Evolutionary conservation across 108 stramenopile genomes (phyloP).

Genomic region (Skeletonema costatum): DNA sequence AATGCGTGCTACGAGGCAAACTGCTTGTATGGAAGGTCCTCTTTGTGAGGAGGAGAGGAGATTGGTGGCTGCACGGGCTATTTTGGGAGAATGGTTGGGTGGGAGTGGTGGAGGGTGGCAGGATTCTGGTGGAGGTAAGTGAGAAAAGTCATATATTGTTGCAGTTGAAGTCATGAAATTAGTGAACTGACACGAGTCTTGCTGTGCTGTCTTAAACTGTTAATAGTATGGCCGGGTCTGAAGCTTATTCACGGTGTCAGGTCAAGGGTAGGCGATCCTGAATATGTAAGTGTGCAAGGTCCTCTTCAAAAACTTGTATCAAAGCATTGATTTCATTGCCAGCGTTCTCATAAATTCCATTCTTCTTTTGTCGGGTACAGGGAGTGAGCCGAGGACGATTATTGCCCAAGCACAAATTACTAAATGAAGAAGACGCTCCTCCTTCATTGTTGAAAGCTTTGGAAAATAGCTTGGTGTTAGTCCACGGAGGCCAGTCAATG

Average conservation of each 20-base stretch:
- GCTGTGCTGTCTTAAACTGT: background rate
- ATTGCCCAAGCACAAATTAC: constrained; percentile 51
- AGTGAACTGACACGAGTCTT: too few relatives aligned
- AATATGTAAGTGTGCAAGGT: constrained; percentile 19
- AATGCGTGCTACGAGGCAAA: constrained; percentile 56
- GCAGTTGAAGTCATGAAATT: too few relatives aligned
- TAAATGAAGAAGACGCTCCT: constrained; percentile 57
- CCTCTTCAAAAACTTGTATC: too few relatives aligned
- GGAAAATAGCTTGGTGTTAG: constrained; percentile 49
- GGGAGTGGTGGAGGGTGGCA: constrained; percentile 74
- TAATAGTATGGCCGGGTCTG: constrained; percentile 62
- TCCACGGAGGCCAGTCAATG: constrained; percentile 67
- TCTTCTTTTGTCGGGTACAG: too few relatives aligned
- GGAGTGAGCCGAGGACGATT: constrained; percentile 58
- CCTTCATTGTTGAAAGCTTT: constrained; percentile 32
- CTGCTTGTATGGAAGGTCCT: constrained; percentile 31
- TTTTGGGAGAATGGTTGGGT: constrained; percentile 75
- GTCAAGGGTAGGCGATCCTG: constrained; percentile 47
- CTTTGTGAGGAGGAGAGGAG: constrained; percentile 55
- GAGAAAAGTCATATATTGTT: background rate
- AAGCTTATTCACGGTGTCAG: constrained; percentile 61
- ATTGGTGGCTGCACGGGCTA: constrained; percentile 63
- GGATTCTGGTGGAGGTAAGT: background rate
- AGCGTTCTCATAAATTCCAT: too few relatives aligned
- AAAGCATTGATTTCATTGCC: too few relatives aligned